Conservation (phyloP, 768 basidiomycete genomes). For the Russula griseocarnosa region DNA sequence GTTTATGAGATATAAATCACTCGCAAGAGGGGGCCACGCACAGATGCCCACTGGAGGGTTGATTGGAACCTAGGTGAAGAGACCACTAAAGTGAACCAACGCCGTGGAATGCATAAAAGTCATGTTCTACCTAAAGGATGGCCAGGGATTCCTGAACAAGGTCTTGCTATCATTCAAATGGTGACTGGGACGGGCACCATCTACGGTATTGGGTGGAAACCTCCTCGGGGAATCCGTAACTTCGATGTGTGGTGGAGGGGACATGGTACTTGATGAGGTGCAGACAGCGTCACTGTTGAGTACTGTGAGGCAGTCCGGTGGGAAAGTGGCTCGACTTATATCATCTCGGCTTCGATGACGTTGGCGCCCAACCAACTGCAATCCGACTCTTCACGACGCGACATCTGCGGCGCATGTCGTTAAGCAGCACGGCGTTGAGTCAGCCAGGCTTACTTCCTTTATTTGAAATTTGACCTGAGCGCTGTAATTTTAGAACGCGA, state of each 20-base stretch:
- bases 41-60: conserved; percentile 18
- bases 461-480: too few species aligned
- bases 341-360: background rate
- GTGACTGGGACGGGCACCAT: conserved; percentile 22
- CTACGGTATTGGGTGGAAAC: conserved; percentile 15
- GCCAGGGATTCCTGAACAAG: conserved; percentile 26
- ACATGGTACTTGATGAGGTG: conserved; percentile 1
- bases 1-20: background rate
- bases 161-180: conserved; percentile 20
- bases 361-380: too few species aligned
- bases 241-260: conserved; percentile 18
- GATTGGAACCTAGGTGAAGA: conserved; percentile 18
- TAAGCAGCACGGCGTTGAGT: too few species aligned
- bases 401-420: too few species aligned
- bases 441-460: too few species aligned
- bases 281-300: background rate
- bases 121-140: conserved; percentile 24
- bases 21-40: conserved; percentile 4
- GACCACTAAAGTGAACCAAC: background rate
- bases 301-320: too few species aligned
- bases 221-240: conserved; percentile 20
- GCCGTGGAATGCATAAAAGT: background rate
- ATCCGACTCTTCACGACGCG: too few species aligned
- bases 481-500: too few species aligned
- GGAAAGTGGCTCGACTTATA: background rate